A percentile compares a stretch with the other conserved stretches of the same genome.
Conservation (phyloP, 495 filamentous ascomycete species). For the Penicillium subrubescens region DNA sequence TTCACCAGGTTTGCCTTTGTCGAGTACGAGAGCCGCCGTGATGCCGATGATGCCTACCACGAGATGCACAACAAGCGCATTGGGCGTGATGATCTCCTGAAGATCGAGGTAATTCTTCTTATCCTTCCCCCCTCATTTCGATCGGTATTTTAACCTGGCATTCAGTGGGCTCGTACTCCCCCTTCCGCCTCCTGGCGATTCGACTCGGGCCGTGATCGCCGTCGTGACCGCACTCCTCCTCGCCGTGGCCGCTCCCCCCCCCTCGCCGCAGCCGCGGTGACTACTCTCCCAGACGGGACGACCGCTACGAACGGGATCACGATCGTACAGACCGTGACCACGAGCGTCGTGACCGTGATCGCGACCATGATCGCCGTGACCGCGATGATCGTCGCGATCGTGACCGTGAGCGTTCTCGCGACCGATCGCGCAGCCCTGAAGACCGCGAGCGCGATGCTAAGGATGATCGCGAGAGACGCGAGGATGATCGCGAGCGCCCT, state of each 20-base stretch:
- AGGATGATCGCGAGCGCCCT: conserved; percentile 63
- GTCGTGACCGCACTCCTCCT: conserved; percentile 77
- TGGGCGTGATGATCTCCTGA: conserved; percentile 91
- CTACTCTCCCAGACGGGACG: conserved; percentile 89
- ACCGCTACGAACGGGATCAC: conserved; percentile 77
- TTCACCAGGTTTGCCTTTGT: conserved; percentile 89
- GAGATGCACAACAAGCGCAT: conserved; percentile 99
- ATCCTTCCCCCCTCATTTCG: background rate
- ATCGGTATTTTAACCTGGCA: background rate
- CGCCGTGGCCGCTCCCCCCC: conserved; percentile 71
- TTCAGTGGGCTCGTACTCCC: conserved; percentile 95
- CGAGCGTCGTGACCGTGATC: conserved; percentile 62
- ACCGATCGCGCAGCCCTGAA: conserved; percentile 59
- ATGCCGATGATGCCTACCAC: conserved; percentile 99
- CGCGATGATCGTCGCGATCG: conserved; percentile 61
- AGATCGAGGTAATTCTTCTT: conserved; percentile 79
- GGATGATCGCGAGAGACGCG: conserved; percentile 67
- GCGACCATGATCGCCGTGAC: conserved; percentile 79
- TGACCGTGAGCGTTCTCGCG: conserved; percentile 63
- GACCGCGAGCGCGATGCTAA: conserved; percentile 69
- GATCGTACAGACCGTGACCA: conserved; percentile 69
- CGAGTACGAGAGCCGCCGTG: conserved; percentile 97
- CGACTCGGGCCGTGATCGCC: conserved; percentile 79
- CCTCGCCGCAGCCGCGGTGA: conserved; percentile 77
- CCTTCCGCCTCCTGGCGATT: conserved; percentile 99